phyloP scores from a whole-genome alignment of 331 rosid genomes.

The Malus hybrid region DNA sequence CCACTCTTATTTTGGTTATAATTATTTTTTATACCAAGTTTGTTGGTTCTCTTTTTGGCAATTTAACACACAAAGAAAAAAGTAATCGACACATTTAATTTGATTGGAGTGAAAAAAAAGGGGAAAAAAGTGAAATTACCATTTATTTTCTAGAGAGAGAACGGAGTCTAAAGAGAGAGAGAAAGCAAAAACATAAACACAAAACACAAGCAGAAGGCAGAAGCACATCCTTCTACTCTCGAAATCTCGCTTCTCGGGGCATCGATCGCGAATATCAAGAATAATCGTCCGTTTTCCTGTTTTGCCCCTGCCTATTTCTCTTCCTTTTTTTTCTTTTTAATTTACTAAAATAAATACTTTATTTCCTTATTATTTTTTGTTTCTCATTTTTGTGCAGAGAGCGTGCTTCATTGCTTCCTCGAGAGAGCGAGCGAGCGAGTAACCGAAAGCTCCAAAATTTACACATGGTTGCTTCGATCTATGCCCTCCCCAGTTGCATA shows the following conservation, averaged over 20 bases:
- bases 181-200: background rate
- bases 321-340: background rate
- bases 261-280: constrained; percentile 41
- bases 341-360: background rate
- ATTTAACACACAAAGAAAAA: too few relatives aligned
- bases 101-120: too few relatives aligned
- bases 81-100: too few relatives aligned
- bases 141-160: background rate
- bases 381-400: constrained; percentile 14
- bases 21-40: too few relatives aligned
- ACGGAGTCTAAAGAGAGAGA: background rate
- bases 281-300: constrained; percentile 18
- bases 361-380: background rate
- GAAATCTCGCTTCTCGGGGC: constrained; percentile 56
- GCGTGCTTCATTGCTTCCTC: constrained; percentile 27
- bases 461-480: constrained; percentile 52
- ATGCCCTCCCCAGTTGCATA: constrained; percentile 32
- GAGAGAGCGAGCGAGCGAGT: constrained; percentile 2
- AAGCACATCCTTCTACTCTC: constrained; percentile 19
- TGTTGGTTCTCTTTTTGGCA: too few relatives aligned
- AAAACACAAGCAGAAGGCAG: constrained; percentile 9
- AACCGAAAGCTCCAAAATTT: constrained; percentile 34
- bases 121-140: background rate
- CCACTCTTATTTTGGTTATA: background rate
- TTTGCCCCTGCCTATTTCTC: constrained; percentile 22